Percentiles rank a stretch among this genome's conserved stretches.
Evolutionary conservation across 306 rosid genomes (phyloP).

Genomic region (Dalbergia oliveri): DNA sequence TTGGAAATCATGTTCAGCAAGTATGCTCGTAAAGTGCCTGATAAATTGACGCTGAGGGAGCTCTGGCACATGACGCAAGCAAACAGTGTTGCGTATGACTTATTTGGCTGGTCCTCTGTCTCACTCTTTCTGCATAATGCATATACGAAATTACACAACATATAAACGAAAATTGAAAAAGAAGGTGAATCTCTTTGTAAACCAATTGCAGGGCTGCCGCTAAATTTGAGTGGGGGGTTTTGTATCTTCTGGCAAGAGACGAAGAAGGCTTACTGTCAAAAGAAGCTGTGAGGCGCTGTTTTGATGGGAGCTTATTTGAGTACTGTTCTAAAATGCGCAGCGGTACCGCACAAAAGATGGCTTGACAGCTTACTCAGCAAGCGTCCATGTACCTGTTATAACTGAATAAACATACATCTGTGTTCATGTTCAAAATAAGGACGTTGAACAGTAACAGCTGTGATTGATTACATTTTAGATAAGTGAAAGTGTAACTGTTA

Average conservation of each 20-base stretch:
- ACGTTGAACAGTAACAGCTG: neutral
- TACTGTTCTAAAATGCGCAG: constrained; percentile 69
- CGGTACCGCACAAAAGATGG: constrained; percentile 56
- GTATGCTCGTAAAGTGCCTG: constrained; percentile 66
- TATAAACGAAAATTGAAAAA: neutral
- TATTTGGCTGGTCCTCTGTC: constrained; percentile 73
- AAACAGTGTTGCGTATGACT: constrained; percentile 69
- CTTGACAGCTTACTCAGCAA: constrained; percentile 31
- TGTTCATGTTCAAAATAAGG: neutral
- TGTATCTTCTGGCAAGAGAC: constrained; percentile 74
- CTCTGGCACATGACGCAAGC: constrained; percentile 84
- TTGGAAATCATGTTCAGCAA: constrained; percentile 80
- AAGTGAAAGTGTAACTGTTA: neutral
- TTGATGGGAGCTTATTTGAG: constrained; percentile 82
- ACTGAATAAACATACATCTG: neutral
- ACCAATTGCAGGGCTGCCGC: constrained; percentile 60
- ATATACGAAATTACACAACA: neutral
- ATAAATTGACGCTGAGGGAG: constrained; percentile 66
- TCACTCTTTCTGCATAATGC: neutral
- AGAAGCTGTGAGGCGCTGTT: constrained; percentile 87
- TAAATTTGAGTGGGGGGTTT: constrained; percentile 76
- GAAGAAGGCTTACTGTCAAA: constrained; percentile 72
- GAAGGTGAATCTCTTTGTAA: constrained; percentile 8
- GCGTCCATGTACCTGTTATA: neutral
- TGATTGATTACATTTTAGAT: neutral